Evolutionary conservation across 306 rosid genomes (phyloP).

Genomic region (Malus sylvestris): DNA sequence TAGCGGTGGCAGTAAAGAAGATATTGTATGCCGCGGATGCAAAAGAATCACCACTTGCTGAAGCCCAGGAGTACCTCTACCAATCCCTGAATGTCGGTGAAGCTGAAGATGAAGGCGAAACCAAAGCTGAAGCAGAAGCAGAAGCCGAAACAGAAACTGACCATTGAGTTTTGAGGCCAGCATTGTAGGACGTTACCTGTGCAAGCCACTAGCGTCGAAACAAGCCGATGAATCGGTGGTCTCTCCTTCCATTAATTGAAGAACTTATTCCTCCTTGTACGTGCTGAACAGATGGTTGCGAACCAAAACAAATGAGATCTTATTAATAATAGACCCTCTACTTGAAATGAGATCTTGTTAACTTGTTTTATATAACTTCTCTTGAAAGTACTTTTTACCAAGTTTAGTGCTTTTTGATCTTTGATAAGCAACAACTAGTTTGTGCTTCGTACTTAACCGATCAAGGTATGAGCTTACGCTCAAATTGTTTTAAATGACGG

Average conservation of each 20-base stretch:
- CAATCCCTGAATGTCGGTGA: constrained; percentile 20
- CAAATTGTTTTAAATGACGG: too few species aligned
- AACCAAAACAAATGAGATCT: neutral
- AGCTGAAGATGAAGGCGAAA: constrained; percentile 24
- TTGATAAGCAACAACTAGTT: neutral
- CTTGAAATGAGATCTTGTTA: too few species aligned
- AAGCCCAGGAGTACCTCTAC: constrained; percentile 73
- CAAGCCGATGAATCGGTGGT: neutral
- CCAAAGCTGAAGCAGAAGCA: constrained; percentile 3
- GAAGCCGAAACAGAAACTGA: constrained; percentile 15
- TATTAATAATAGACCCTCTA: neutral
- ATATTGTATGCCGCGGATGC: constrained; percentile 88
- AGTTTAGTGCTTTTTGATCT: neutral
- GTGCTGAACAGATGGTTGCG: neutral
- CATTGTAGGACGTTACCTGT: constrained; percentile 15
- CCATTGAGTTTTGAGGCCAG: constrained; percentile 19
- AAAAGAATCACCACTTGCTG: constrained; percentile 73
- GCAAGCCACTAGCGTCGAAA: neutral
- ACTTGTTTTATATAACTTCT: neutral
- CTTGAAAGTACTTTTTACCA: neutral
- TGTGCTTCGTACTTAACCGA: neutral
- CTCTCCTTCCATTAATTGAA: neutral
- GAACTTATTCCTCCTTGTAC: neutral
- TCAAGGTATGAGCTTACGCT: neutral
- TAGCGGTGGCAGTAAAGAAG: constrained; percentile 77